Percentiles rank a stretch among this genome's conserved stretches.
phyloP scores from a whole-genome alignment of 805 yeast genomes.

The Saccharomycopsis babjevae region DNA sequence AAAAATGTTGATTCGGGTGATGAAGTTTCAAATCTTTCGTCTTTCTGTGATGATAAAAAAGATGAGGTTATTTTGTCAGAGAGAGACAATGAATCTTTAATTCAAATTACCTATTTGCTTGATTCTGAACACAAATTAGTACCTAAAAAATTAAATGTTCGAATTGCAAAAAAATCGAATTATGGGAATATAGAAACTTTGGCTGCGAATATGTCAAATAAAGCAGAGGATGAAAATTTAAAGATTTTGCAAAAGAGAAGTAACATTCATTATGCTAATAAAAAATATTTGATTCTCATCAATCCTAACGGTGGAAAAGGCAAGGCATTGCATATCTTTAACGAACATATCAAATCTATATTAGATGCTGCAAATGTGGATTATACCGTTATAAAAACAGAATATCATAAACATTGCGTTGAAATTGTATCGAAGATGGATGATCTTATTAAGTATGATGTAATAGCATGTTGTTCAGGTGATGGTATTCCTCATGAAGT shows the following conservation, averaged over 20 bases:
- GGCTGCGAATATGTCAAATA: not conserved
- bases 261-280: constrained; percentile 15
- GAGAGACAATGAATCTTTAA: not conserved
- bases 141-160: not conserved
- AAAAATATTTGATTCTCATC: constrained; percentile 53
- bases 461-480: constrained; percentile 86
- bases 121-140: not conserved
- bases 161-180: not conserved
- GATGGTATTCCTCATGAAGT: constrained; percentile 97
- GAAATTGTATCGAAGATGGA: constrained; percentile 58
- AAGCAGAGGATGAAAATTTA: not conserved
- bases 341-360: constrained; percentile 53
- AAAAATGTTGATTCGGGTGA: not conserved
- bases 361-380: constrained; percentile 55
- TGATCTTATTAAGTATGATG: constrained; percentile 45
- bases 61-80: not conserved
- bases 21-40: not conserved
- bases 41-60: not conserved
- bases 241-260: not conserved
- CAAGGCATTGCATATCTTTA: constrained; percentile 48
- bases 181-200: not conserved
- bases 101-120: not conserved
- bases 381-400: constrained; percentile 49
- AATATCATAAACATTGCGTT: constrained; percentile 59
- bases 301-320: constrained; percentile 93